A percentile compares a stretch with the other conserved stretches of the same genome.
phyloP scores from a whole-genome alignment of 148 eudicot genomes.

The Rhododendron kiyosumense region DNA sequence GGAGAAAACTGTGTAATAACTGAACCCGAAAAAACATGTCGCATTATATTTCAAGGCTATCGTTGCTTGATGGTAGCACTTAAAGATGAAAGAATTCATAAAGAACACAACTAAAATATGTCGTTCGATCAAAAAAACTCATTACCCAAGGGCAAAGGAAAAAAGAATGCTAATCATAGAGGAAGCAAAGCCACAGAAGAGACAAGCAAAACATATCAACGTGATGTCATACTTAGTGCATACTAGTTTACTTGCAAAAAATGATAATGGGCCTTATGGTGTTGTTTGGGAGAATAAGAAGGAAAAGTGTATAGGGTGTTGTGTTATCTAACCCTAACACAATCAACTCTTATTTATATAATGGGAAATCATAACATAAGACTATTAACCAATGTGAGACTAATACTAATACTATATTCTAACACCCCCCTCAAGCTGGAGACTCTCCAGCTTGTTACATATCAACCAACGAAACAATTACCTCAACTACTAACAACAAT shows the following conservation, averaged over 20 bases:
- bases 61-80: not conserved
- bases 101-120: not conserved
- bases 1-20: not conserved
- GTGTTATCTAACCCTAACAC: too few species aligned
- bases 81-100: not conserved
- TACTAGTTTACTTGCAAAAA: not conserved
- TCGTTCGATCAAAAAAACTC: not conserved
- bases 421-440: too few species aligned
- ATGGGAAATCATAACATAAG: too few species aligned
- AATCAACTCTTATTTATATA: too few species aligned
- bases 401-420: too few species aligned
- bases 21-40: not conserved
- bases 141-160: not conserved
- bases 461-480: too few species aligned
- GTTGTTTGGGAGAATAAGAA: too few species aligned
- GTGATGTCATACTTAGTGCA: not conserved
- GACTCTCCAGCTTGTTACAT: too few species aligned
- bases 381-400: too few species aligned
- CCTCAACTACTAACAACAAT: too few species aligned
- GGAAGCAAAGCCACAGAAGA: not conserved
- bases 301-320: too few species aligned
- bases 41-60: not conserved
- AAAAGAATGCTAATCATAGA: not conserved
- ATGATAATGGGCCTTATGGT: not conserved
- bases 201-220: not conserved